These are phyloP conservation scores for Helotiales sp. DNA, from an alignment of 2,329 filamentous ascomycete genomes.

Conservation along the genomic window DNA sequence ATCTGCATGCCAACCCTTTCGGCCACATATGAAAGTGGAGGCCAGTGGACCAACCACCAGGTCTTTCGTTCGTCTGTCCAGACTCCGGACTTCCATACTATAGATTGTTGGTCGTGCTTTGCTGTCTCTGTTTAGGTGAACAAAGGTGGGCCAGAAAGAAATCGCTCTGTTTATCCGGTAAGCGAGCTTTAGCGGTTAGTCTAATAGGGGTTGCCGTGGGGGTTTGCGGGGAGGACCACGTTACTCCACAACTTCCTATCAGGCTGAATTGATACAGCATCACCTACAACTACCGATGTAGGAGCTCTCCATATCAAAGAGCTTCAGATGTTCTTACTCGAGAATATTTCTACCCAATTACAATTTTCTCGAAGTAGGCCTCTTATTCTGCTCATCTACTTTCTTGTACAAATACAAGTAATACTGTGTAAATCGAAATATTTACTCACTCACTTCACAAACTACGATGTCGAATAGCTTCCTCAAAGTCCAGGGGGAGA, in stretches of 20 bases:
- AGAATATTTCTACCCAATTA: background rate
- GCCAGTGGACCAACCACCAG: background rate
- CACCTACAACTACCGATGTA: background rate
- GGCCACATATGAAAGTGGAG: background rate
- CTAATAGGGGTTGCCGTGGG: background rate
- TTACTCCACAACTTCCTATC: background rate
- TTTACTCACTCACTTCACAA: background rate
- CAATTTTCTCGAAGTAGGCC: background rate
- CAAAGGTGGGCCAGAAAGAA: background rate
- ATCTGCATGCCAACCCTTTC: background rate
- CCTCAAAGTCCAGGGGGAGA: constrained; percentile 44
- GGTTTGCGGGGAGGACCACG: background rate
- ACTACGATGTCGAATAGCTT: constrained; percentile 38
- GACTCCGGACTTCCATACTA: background rate
- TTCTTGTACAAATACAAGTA: background rate
- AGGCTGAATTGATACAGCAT: background rate
- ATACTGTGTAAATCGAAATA: background rate
- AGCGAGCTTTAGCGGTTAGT: constrained; percentile 7
- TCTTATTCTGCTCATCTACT: background rate
- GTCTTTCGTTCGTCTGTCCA: background rate
- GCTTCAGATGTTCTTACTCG: background rate
- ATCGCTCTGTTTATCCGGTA: constrained; percentile 4
- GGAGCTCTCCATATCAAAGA: background rate
- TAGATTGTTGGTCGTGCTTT: background rate
- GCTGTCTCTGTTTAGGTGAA: background rate